phyloP scores from a whole-genome alignment of 2,329 filamentous ascomycete genomes.

The Cadophora malorum region DNA sequence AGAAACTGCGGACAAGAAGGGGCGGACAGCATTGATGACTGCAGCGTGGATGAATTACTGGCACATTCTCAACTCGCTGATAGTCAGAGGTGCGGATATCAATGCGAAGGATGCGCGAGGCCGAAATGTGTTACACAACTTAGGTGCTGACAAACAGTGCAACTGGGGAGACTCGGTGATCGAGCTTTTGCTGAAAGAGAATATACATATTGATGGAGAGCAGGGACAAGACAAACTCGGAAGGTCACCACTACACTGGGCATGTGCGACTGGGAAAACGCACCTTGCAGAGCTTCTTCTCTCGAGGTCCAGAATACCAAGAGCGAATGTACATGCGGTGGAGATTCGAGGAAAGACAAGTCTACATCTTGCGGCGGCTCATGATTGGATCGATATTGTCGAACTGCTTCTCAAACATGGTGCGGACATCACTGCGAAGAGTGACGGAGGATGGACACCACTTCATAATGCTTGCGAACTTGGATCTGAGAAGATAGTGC shows the following conservation, averaged over 20 bases:
- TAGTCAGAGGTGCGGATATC: slow-evolving; percentile 37
- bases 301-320: slow-evolving; percentile 29
- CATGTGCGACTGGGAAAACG: slow-evolving; percentile 39
- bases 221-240: slow-evolving; percentile 36
- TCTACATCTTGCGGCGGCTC: slow-evolving; percentile 35
- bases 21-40: slow-evolving; percentile 39
- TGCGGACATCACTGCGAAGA: slow-evolving; percentile 31
- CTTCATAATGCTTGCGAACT: slow-evolving; percentile 39
- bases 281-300: slow-evolving; percentile 37
- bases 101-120: slow-evolving; percentile 36
- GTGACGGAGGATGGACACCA: slow-evolving; percentile 38
- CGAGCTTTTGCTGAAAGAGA: slow-evolving; percentile 35
- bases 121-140: slow-evolving; percentile 40
- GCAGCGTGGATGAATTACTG: slow-evolving; percentile 41
- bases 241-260: slow-evolving; percentile 39
- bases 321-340: slow-evolving; percentile 34
- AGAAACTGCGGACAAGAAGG: slow-evolving; percentile 39
- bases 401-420: slow-evolving; percentile 35
- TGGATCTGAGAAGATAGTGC: slow-evolving; percentile 36
- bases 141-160: slow-evolving; percentile 39
- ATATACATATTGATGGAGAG: slow-evolving; percentile 36
- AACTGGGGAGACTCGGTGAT: slow-evolving; percentile 40
- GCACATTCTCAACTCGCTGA: slow-evolving; percentile 37
- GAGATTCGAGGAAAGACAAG: slow-evolving; percentile 39
- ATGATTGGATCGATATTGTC: slow-evolving; percentile 38